Base-by-base conservation (phyloP, 1,139 yeast species). In the Yamadazyma spencermartinsiae region DNA sequence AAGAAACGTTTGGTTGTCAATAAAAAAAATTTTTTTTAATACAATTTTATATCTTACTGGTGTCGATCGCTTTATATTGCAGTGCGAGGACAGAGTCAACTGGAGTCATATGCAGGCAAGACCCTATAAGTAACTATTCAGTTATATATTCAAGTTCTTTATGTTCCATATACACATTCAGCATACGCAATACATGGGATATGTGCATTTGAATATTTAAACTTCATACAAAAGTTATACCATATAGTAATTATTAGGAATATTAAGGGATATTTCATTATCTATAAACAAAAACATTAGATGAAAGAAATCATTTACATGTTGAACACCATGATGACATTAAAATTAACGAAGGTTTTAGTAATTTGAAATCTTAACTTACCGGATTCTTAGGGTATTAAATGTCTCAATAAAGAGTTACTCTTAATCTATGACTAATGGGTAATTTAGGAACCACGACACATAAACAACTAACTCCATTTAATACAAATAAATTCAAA, bases 361-460 rank as follows among this genome's bases (percentile, higher is more conserved):
- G n/a, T n/a, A n/a, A n/a, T n/a, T n/a, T n/a, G n/a, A n/a, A n/a
- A n/a, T n/a, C n/a, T n/a, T n/a, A n/a, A n/a, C n/a, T n/a, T n/a
- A n/a, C n/a, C n/a, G n/a, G n/a, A n/a, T n/a, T n/a, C n/a, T n/a
- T n/a, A n/a, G n/a, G n/a, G n/a, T n/a, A n/a, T n/a, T n/a, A n/a
- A n/a, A n/a, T n/a, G n/a, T 7, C 16, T 16, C 16, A 28, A 44
- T 61, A 72, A 42, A 72, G 65, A 34, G 87, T 78, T 35, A 85
- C 84, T 68, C 94, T 79, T 54, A 85, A 73, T 59, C 92, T 74
- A 61, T 85, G 92, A 40, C 88, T 74, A 40, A 80, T 72, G 16
- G 98, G 96, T 54, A 92, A 73, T 60, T 92, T 92, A 38, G 98
- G 98, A 35, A 90, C 75, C 30, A 92, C 96, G 39, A 87, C 82